These are phyloP conservation scores for Pyrenophora seminiperda DNA, from an alignment of 2,329 filamentous ascomycete species.

Conservation along the genomic window DNA sequence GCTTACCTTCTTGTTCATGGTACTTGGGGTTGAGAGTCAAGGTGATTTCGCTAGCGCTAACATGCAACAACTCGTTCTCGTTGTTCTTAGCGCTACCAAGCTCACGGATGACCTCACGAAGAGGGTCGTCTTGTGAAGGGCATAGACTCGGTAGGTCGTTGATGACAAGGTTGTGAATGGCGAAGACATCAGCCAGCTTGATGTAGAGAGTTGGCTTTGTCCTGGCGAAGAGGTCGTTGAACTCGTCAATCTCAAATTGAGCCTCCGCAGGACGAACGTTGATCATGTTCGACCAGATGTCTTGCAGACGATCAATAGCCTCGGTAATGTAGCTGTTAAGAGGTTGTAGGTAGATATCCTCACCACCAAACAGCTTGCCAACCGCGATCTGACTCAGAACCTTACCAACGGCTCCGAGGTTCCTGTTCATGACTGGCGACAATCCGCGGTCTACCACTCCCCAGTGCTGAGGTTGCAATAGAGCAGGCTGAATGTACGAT, in stretches of 20 bases:
- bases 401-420: slow-evolving; percentile 87
- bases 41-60: slow-evolving; percentile 85
- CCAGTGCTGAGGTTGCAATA: slow-evolving; percentile 88
- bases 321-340: slow-evolving; percentile 90
- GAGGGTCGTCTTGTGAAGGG: slow-evolving; percentile 79
- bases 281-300: slow-evolving; percentile 78
- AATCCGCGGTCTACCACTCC: slow-evolving; percentile 90
- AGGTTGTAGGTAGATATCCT: slow-evolving; percentile 94
- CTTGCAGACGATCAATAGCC: slow-evolving; percentile 76
- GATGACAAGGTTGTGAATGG: slow-evolving; percentile 87
- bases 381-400: slow-evolving; percentile 86
- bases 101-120: slow-evolving; percentile 90
- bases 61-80: slow-evolving; percentile 87
- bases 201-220: slow-evolving; percentile 98
- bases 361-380: slow-evolving; percentile 88
- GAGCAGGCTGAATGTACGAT: slow-evolving; percentile 86
- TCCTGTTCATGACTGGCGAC: slow-evolving; percentile 89
- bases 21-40: slow-evolving; percentile 89
- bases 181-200: slow-evolving; percentile 97
- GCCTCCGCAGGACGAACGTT: slow-evolving; percentile 83
- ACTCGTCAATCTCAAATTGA: slow-evolving; percentile 98
- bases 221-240: slow-evolving; percentile 95
- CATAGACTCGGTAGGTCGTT: slow-evolving; percentile 79
- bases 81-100: slow-evolving; percentile 96
- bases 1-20: slow-evolving; percentile 75